phyloP scores from a whole-genome alignment of 2,329 filamentous ascomycete genomes.

The Endoconidiophora laricicola region DNA sequence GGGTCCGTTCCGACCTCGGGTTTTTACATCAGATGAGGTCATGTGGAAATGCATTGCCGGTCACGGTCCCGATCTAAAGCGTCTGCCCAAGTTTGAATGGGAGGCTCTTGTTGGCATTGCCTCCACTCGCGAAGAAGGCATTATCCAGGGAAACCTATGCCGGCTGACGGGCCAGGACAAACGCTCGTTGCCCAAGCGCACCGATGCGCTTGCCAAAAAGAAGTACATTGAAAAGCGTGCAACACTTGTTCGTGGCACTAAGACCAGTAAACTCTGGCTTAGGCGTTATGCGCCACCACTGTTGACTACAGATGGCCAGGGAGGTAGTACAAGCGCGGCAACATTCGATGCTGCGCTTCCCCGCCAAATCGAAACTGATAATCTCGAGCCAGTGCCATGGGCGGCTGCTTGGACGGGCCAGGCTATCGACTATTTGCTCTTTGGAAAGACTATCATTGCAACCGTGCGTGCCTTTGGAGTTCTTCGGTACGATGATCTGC shows the following conservation, averaged over 20 bases:
- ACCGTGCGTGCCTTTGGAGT: constrained; percentile 41
- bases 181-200: constrained; percentile 44
- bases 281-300: constrained; percentile 34
- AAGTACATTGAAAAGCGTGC: constrained; percentile 47
- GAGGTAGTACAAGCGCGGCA: constrained; percentile 11
- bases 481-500: constrained; percentile 40
- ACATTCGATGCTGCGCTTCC: constrained; percentile 13
- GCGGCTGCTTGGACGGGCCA: constrained; percentile 38
- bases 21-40: constrained; percentile 36
- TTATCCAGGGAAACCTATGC: constrained; percentile 43
- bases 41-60: constrained; percentile 44
- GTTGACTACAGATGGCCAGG: constrained; percentile 18
- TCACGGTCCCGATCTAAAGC: constrained; percentile 41
- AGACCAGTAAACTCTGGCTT: constrained; percentile 47
- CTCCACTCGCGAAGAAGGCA: constrained; percentile 34
- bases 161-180: constrained; percentile 44
- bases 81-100: constrained; percentile 42
- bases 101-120: constrained; percentile 40
- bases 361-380: constrained; percentile 21
- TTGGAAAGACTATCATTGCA: constrained; percentile 40
- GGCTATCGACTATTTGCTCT: constrained; percentile 39
- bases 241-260: constrained; percentile 39
- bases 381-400: constrained; percentile 39
- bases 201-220: constrained; percentile 40
- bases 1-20: constrained; percentile 16